Conservation (phyloP, 768 basidiomycete species). For the Auriscalpium vulgare region DNA sequence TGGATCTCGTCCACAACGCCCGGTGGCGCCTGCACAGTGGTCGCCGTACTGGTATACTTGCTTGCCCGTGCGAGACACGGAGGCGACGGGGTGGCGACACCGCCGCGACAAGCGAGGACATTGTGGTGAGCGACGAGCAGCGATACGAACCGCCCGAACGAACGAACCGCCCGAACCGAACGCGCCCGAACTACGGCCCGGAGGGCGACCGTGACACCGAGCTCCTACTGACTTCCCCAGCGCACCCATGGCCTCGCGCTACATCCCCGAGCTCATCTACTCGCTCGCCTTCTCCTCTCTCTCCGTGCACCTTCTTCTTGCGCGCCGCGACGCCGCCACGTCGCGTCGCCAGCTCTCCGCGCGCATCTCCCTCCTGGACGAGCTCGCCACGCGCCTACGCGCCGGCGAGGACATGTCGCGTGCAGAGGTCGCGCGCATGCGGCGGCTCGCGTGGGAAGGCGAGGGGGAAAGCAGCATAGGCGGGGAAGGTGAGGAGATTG, state of each 20-base stretch:
- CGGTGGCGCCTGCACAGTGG: too few species aligned
- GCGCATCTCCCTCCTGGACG: constrained; percentile 54
- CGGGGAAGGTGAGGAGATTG: constrained; percentile 12
- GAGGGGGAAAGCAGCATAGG: neutral
- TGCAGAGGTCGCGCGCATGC: constrained; percentile 46
- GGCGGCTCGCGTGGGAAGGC: constrained; percentile 37
- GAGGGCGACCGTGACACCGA: neutral
- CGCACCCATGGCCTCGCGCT: constrained; percentile 22
- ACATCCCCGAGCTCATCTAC: constrained; percentile 59
- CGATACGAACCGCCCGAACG: too few species aligned
- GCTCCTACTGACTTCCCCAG: neutral
- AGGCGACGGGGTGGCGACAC: too few species aligned
- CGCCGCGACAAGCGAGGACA: too few species aligned
- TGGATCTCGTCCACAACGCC: too few species aligned
- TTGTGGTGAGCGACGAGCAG: too few species aligned
- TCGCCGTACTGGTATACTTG: too few species aligned
- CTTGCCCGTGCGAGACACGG: too few species aligned
- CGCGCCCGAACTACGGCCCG: neutral
- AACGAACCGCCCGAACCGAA: too few species aligned
- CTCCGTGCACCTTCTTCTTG: constrained; percentile 56
- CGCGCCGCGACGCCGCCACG: constrained; percentile 40
- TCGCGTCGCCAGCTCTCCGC: constrained; percentile 36
- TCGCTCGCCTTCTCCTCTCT: constrained; percentile 59
- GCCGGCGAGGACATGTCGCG: constrained; percentile 35
- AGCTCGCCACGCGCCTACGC: constrained; percentile 44